Evolutionary conservation across 805 yeast genomes (phyloP).

Genomic region (Babjeviella inositovora): DNA sequence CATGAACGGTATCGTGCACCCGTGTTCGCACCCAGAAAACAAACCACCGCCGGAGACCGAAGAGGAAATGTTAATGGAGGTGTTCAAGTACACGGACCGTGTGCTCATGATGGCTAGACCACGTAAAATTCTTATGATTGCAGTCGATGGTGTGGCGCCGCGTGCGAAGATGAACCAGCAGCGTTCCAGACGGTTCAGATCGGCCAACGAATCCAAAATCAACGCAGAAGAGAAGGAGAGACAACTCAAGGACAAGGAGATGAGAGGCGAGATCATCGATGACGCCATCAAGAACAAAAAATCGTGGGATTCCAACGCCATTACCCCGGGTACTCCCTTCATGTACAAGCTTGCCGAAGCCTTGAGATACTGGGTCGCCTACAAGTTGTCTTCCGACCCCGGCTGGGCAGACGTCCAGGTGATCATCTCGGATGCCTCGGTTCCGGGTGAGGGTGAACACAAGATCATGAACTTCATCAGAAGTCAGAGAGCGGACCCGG

Average conservation of each 20-base stretch:
- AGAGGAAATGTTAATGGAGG: constrained; percentile 91
- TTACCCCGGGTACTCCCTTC: constrained; percentile 97
- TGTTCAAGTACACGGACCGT: constrained; percentile 83
- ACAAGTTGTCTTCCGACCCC: constrained; percentile 75
- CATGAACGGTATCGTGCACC: constrained; percentile 99
- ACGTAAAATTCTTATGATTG: constrained; percentile 80
- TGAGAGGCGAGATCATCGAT: constrained; percentile 63
- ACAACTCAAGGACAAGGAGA: constrained; percentile 38
- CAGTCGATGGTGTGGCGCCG: constrained; percentile 99
- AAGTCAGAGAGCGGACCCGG: constrained; percentile 73
- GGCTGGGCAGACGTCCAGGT: constrained; percentile 88
- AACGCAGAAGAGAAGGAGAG: constrained; percentile 56
- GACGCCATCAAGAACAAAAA: constrained; percentile 57
- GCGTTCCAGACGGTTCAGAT: constrained; percentile 81
- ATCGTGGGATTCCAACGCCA: constrained; percentile 91
- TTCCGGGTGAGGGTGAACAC: constrained; percentile 99
- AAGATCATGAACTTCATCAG: constrained; percentile 93
- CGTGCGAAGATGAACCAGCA: constrained; percentile 97
- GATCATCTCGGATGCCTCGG: constrained; percentile 87
- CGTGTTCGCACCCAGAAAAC: constrained; percentile 96
- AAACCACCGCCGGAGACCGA: constrained; percentile 93
- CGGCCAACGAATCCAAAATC: constrained; percentile 81
- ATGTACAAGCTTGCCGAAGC: constrained; percentile 82
- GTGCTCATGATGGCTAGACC: constrained; percentile 93
- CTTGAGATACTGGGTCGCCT: constrained; percentile 83